Base-by-base conservation (phyloP, 1,284 basidiomycete genomes). In the Bondarzewia mesenterica region DNA sequence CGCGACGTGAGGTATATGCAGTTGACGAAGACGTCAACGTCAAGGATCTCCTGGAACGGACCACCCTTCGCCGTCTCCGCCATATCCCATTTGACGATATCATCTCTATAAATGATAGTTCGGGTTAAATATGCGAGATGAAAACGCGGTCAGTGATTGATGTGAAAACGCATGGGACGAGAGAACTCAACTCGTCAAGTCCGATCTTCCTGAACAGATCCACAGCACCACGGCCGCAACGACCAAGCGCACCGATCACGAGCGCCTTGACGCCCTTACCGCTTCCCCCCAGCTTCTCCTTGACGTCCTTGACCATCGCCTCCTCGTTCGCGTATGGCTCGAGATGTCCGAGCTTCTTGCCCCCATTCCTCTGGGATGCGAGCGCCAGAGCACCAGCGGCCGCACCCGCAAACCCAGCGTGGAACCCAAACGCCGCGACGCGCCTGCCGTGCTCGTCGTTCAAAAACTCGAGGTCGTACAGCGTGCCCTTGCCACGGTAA, bases 371-470 rank as follows among this genome's bases (percentile, higher is more conserved):
- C 54, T 85, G 78, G 20, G 86, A 74, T 5, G 89, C 90, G 43
- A 86, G 69, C 2, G 92, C 93, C 18, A 99, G 76, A 5, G 88
- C 84, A 45, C 94, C 94, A 0, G 92, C 89, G 2, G 95, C 96
- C 5, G 96, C 93, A 22, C 96, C 96, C 6, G 95, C 94, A 58
- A 98, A 99, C 2, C 96, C 96, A 12, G 96, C 96, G 67, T 99
- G 90, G 76, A 89, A 99, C 6, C 96, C 96, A 61, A 99, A 99
- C 1, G 96, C 96, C n/a, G 96, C 96, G 22, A 99, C 95, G 32
- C 96, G 85, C 29, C 92, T 78, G 21, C 93, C 91, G 39, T 64
- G 74, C 15, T 74, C 81, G 64, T 99, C 94, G 57, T 84, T 89
- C 52, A 99, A 74, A 72, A 99, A 99, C 71, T 99, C 96, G 53